Base-by-base conservation (phyloP, 2,329 filamentous ascomycete species). In the Coniochaeta sp. region DNA sequence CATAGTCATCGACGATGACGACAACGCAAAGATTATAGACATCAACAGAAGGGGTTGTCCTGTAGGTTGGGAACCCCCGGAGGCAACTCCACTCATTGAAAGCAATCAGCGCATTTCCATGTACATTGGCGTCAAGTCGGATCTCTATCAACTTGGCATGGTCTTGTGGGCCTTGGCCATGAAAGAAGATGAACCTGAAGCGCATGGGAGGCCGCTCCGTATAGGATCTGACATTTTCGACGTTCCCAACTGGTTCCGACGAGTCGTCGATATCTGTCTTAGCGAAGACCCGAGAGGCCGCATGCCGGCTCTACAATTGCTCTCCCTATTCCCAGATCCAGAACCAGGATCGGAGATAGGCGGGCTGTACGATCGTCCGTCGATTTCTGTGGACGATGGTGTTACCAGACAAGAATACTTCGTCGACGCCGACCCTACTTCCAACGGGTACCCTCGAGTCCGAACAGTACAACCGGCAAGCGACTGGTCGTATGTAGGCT, bases 81-180 rank as follows among this genome's bases (percentile, higher is more conserved):
- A 99, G 74, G 89, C 96, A 60, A 89, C 88, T 17, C 83, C 85
- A 6, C 85, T 98, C 60, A 91, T 98, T 62, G 88, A 93, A 65
- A 93, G 88, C 72, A 90, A 90, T 61, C 93, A 97, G 73, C 85
- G 91, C 33, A 93, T 99, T 59, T 89, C 90, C 54, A 96, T 98
- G 88, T 97, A 96, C 70, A 98, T 99, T 70, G 93, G 95, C 14
- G 92, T 97, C 71, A 99, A 99, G 75, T 96, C 93, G 0, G 95
- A 99, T 74, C 79, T 99, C 1, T 99, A 89, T 69, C 95, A 99
- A 74, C 82, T 98, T 6, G 95, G 95, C 6, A 99, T 99, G 95
- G 92, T 96, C 1, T 77, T 99, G 2, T 99, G 93, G 91, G 91
- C 91, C 24, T 77, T 99, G 54, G 93, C 91, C 1, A 89, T 89